Evolutionary conservation across 2,329 filamentous ascomycete species (phyloP), one percentile per base, ranked within the genome.

Genomic region (Purpureocillium takamizusanense): DNA sequence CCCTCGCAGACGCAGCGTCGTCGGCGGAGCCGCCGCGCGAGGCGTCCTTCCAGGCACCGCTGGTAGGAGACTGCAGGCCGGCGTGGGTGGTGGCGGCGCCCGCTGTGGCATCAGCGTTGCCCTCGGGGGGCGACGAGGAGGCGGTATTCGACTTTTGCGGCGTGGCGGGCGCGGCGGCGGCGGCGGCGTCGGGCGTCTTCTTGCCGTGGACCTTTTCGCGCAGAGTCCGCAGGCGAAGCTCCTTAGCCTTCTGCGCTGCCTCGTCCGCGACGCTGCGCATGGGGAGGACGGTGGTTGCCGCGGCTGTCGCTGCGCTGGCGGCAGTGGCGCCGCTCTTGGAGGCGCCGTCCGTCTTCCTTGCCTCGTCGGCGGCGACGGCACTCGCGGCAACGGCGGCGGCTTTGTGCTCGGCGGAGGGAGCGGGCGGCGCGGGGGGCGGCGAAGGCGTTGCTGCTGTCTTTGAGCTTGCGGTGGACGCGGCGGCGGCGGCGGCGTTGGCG

Each of bases 221-320:
- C 43, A 78, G 55, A 49, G 56, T 63, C 45, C 74, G 66, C 44
- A 78, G 64, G 39, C 69, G 69, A 47, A 71, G 62, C 48, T 78
- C 67, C 61, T 81, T 81, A 36, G 78, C 78, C 57, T 75, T 81
- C 49, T 71, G 62, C 1, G 78, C 78, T 35, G 74, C 78, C 55
- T 87, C 81, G 50, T 85, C 72, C 31, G 76, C 77, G 36, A 78
- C 66, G 50, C 69, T 74, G 46, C 66, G 65, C 35, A 74, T 58
- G 2, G 74, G 69, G 11, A 73, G 50, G 9, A 53, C 41, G 37
- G 51, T 52, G 43, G 58, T 43, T 46, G 60, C 46, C 52, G 46
- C 42, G 3, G 42, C 47, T 25, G 48, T n/a, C n/a, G n/a, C n/a
- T n/a, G n/a, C n/a, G n/a, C n/a, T n/a, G n/a, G n/a, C n/a, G n/a